These are phyloP conservation scores for Yarrowia bubula DNA, from an alignment of 805 yeast genomes.

Conservation along the genomic window DNA sequence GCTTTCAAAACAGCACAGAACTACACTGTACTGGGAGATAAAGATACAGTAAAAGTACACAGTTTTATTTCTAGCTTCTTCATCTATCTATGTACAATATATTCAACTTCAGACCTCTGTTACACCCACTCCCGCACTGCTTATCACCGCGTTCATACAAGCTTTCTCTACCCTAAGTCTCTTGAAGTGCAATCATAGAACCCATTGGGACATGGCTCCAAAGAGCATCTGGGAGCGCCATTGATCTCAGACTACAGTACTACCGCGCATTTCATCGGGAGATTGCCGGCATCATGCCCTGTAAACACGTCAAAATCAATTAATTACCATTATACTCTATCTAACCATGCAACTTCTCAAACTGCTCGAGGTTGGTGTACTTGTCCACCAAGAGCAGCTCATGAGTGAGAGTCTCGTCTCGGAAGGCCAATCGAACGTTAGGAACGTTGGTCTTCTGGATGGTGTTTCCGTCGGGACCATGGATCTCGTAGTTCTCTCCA, in stretches of 20 bases:
- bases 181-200: no score
- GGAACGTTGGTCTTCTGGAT: constrained; percentile 96
- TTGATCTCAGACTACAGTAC: no score
- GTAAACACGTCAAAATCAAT: not conserved
- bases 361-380: constrained; percentile 32
- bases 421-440: constrained; percentile 74
- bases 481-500: constrained; percentile 54
- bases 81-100: no score
- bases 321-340: not conserved
- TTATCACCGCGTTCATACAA: no score
- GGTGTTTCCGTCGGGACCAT: constrained; percentile 79
- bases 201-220: not conserved
- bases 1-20: no score
- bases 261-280: not conserved
- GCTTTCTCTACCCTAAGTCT: no score
- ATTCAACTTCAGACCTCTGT: no score
- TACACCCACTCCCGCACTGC: no score
- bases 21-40: no score
- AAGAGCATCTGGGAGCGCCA: not conserved
- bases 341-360: constrained; percentile 8
- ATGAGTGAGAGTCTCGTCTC: constrained; percentile 79
- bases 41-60: no score
- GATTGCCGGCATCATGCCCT: no score
- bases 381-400: constrained; percentile 49
- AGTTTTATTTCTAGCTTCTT: no score